A percentile compares a stretch with the other conserved stretches of the same genome.
These are phyloP conservation scores for Pseudomassariella vexata DNA, from an alignment of 2,329 filamentous ascomycete species.

Conservation along the genomic window DNA sequence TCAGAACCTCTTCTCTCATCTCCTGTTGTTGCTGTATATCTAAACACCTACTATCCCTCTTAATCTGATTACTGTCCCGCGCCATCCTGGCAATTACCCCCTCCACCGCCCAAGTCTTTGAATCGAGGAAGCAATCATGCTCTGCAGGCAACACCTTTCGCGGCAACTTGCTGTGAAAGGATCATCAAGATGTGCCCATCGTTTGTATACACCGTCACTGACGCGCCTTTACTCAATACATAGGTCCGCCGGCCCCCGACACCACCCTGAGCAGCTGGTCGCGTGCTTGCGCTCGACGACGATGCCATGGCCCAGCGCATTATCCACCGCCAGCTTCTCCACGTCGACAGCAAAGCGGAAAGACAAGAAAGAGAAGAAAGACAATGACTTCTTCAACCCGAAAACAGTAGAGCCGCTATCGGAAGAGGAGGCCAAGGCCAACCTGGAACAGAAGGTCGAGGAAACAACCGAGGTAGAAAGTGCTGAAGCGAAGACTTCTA, in stretches of 20 bases:
- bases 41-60: no score
- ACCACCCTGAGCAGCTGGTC: constrained; percentile 12
- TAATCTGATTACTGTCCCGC: background rate
- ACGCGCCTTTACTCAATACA: constrained; percentile 20
- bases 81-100: background rate
- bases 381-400: constrained; percentile 44
- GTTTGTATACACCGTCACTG: constrained; percentile 12
- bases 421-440: constrained; percentile 47
- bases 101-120: constrained; percentile 2
- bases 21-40: no score
- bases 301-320: constrained; percentile 6
- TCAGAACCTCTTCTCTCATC: background rate
- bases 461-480: constrained; percentile 38
- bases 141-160: constrained; percentile 26
- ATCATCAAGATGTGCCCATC: constrained; percentile 15
- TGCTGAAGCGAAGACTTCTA: constrained; percentile 37
- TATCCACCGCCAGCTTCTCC: constrained; percentile 26
- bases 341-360: constrained; percentile 29
- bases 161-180: constrained; percentile 20
- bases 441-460: constrained; percentile 39
- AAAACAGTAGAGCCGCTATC: constrained; percentile 39
- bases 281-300: constrained; percentile 13
- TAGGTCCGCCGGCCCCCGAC: constrained; percentile 7
- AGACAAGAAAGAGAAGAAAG: no score
- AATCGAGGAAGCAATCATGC: constrained; percentile 15